Evolutionary conservation across 305 asterid genomes (phyloP).

Genomic region (Solanum chacoense): DNA sequence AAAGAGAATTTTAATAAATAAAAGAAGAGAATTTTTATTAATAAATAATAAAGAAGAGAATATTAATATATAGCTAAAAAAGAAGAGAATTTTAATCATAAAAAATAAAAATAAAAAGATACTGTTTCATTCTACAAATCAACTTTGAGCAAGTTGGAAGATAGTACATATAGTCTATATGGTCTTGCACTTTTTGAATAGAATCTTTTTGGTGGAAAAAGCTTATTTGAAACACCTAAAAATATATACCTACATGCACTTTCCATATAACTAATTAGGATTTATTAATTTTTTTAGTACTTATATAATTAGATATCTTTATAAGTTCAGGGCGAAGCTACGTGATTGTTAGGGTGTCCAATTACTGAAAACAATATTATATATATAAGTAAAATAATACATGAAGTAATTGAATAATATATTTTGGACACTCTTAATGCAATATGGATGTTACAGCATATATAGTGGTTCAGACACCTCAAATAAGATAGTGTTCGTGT

Average conservation of each 20-base stretch:
- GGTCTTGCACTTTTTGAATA: conserved; percentile 14
- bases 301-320: background rate
- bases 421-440: no score
- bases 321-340: background rate
- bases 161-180: conserved; percentile 6
- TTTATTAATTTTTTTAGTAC: background rate
- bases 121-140: conserved; percentile 14
- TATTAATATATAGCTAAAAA: conserved; percentile 2
- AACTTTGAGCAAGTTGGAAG: conserved; percentile 17
- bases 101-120: conserved; percentile 5
- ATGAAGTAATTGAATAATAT: no score
- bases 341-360: background rate
- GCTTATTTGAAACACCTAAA: background rate
- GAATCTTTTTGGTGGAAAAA: conserved; percentile 13
- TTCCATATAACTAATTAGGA: background rate
- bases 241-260: background rate
- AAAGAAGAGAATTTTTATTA: background rate
- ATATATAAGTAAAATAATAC: no score
- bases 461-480: background rate
- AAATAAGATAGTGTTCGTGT: background rate
- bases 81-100: background rate
- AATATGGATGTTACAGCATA: background rate
- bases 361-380: no score
- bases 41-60: conserved; percentile 7
- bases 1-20: conserved; percentile 20